Percentiles rank a stretch among this genome's conserved stretches.
Conservation (phyloP, 1,284 basidiomycete genomes). For the Leccinum fallax region DNA sequence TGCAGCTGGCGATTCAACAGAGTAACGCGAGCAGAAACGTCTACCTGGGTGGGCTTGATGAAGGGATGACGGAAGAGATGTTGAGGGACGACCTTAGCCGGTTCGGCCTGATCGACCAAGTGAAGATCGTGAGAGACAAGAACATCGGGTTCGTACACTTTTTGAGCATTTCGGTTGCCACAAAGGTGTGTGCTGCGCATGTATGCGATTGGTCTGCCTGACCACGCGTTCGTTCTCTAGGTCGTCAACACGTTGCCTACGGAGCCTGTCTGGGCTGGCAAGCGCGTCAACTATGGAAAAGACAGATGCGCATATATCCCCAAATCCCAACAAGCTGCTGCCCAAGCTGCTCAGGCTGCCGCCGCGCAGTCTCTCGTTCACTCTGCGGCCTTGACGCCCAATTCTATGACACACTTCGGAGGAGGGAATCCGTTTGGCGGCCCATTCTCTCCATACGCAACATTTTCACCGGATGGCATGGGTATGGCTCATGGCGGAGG, state of each 20-base stretch:
- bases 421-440: constrained; percentile 22
- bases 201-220: neutral
- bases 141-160: constrained; percentile 98
- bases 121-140: constrained; percentile 97
- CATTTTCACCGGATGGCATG: constrained; percentile 57
- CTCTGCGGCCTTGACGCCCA: constrained; percentile 43
- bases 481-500: constrained; percentile 41
- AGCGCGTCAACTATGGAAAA: constrained; percentile 94
- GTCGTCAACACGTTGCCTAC: constrained; percentile 88
- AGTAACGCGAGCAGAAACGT: constrained; percentile 92
- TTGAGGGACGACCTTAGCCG: constrained; percentile 84
- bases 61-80: constrained; percentile 86
- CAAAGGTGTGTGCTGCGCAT: constrained; percentile 62
- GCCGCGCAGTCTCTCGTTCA: constrained; percentile 79
- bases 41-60: constrained; percentile 89
- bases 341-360: constrained; percentile 80
- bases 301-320: constrained; percentile 94
- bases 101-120: constrained; percentile 96
- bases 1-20: constrained; percentile 85
- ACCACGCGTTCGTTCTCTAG: constrained; percentile 40
- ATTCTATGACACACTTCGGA: constrained; percentile 29
- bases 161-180: constrained; percentile 88
- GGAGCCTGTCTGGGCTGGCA: constrained; percentile 90
- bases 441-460: constrained; percentile 62
- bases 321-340: constrained; percentile 84